These are phyloP conservation scores for Xerocomus potaroensis DNA, from an alignment of 768 basidiomycete species.

Conservation along the genomic window DNA sequence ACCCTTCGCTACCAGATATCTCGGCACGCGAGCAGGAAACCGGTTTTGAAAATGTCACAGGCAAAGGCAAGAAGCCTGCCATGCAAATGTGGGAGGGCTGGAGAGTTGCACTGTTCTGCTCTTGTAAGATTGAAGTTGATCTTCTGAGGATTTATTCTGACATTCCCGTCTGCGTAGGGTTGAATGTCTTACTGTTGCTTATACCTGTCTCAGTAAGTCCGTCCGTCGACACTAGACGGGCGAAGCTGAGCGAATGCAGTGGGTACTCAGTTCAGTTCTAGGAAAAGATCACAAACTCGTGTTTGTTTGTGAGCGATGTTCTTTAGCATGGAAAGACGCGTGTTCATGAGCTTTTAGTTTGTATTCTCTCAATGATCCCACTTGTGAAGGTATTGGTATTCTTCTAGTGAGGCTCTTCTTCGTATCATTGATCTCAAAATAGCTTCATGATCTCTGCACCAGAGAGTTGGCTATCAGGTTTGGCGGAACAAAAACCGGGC, in stretches of 20 bases:
- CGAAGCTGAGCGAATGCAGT: slow-evolving; percentile 36
- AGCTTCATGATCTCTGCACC: slow-evolving; percentile 78
- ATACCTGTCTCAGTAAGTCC: slow-evolving; percentile 64
- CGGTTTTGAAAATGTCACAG: neutral
- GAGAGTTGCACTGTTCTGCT: slow-evolving; percentile 49
- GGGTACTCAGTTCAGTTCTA: slow-evolving; percentile 48
- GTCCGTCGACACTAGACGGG: neutral
- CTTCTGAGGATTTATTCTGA: neutral
- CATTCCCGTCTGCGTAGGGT: slow-evolving; percentile 43
- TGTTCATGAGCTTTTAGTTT: slow-evolving; percentile 40
- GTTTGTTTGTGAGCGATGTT: slow-evolving; percentile 51
- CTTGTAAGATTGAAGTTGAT: slow-evolving; percentile 41
- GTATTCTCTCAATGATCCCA: slow-evolving; percentile 68
- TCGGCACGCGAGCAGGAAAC: slow-evolving; percentile 10
- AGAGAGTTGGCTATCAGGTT: slow-evolving; percentile 69
- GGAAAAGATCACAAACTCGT: slow-evolving; percentile 49
- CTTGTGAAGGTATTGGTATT: slow-evolving; percentile 65
- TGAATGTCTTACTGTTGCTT: slow-evolving; percentile 62
- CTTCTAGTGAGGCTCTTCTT: neutral
- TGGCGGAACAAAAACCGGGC: slow-evolving; percentile 71
- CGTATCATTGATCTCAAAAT: slow-evolving; percentile 4
- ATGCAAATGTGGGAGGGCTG: slow-evolving; percentile 44
- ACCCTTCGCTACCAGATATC: slow-evolving; percentile 19
- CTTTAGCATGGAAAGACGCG: neutral
- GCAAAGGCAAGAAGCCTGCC: slow-evolving; percentile 3